Percentiles rank a stretch among this genome's conserved stretches.
Conservation (phyloP, 73 alveolate genomes). For the Effrenium voratum region DNA sequence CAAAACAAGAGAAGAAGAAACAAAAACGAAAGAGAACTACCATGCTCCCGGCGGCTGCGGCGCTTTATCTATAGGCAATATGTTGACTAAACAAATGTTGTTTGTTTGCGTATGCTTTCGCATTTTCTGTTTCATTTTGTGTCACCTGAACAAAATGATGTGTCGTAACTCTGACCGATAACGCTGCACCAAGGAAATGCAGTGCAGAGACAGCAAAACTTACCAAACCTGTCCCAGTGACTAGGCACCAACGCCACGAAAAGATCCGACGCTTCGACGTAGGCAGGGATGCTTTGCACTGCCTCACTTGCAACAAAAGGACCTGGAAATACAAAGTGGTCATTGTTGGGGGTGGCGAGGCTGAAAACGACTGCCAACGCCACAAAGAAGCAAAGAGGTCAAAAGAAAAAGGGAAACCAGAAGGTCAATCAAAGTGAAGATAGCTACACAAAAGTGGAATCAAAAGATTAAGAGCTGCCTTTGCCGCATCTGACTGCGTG, state of each 20-base stretch:
- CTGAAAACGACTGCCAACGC: not conserved
- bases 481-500: constrained; percentile 56
- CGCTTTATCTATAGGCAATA: too few relatives aligned
- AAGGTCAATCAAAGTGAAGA: not conserved
- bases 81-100: too few relatives aligned
- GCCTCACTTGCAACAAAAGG: not conserved
- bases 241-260: constrained; percentile 84
- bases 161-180: too few relatives aligned
- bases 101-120: too few relatives aligned
- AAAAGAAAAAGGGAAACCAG: not conserved
- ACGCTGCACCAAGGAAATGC: too few relatives aligned
- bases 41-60: too few relatives aligned
- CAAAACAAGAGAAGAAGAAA: too few relatives aligned
- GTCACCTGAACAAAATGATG: too few relatives aligned
- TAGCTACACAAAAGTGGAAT: too few relatives aligned
- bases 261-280: constrained; percentile 63
- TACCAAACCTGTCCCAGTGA: not conserved
- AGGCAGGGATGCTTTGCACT: constrained; percentile 61
- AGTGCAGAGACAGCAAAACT: too few relatives aligned
- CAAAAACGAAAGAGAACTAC: too few relatives aligned
- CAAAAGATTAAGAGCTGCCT: not conserved
- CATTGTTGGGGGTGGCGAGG: not conserved
- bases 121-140: too few relatives aligned
- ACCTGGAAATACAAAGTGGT: not conserved
- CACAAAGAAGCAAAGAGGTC: not conserved